These are phyloP conservation scores for Spencermartinsiella ligniputridi DNA, from an alignment of 1,139 yeast genomes.

Conservation along the genomic window DNA sequence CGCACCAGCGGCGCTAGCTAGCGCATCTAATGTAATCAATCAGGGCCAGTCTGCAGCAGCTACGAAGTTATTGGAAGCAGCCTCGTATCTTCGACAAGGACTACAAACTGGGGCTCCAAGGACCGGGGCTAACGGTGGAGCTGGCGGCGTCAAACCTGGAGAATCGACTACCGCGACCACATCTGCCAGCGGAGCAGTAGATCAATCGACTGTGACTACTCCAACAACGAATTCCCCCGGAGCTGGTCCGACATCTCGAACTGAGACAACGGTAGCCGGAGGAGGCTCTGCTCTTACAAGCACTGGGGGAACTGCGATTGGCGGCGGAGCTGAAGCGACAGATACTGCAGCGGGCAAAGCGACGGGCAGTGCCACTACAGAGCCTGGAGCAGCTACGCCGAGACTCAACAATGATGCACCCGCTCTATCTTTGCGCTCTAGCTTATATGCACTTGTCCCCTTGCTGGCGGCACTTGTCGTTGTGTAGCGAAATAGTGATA, in stretches of 20 bases:
- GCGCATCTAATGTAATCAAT: constrained; percentile 4
- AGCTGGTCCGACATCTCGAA: constrained; percentile 1
- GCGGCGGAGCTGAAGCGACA: background rate
- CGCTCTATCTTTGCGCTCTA: background rate
- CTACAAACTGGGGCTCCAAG: background rate
- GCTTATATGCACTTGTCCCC: background rate
- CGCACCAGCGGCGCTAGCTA: background rate
- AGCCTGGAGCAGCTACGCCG: background rate
- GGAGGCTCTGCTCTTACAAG: constrained; percentile 2
- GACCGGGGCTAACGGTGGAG: constrained; percentile 1
- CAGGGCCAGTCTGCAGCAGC: constrained; percentile 9
- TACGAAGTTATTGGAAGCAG: constrained; percentile 7
- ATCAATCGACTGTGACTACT: background rate
- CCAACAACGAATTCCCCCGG: constrained; percentile 3
- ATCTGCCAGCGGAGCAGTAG: background rate
- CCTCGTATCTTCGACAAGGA: constrained; percentile 5
- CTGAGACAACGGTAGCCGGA: background rate
- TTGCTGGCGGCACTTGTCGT: background rate
- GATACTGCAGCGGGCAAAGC: background rate
- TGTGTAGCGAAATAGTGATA: too few relatives aligned
- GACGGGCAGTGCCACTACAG: background rate
- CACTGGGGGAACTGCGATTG: too few relatives aligned
- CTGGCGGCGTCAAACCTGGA: too few relatives aligned
- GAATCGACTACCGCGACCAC: too few relatives aligned
- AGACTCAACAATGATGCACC: background rate